Evolutionary conservation across 1,139 yeast genomes (phyloP), one percentile per base, ranked within the genome.

Genomic region (Taphrina communis): DNA sequence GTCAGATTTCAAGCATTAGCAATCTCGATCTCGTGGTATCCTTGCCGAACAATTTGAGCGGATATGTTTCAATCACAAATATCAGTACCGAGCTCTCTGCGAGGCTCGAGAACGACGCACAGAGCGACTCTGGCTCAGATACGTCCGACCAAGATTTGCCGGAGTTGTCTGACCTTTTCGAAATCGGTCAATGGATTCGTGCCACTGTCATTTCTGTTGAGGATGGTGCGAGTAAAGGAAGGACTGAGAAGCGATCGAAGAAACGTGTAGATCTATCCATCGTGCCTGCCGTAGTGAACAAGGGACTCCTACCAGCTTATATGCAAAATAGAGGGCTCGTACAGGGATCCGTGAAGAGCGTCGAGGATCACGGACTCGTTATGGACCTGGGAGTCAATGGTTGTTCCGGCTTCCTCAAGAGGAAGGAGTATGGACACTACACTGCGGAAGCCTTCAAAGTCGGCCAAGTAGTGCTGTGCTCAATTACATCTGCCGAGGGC

Each of bases 341-440:
- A 1, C 99, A 94, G 79, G 92, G 88, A 39, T 82, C 91, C 1
- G 86, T 94, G 19, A 83, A 82, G 70, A 88, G 96, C 66, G 80
- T 90, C 35, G 98, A 94, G 82, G 99, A 94, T 76, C 97, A 90
- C 76, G 99, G 99, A 78, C 83, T 87, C 17, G 85, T 90, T 70
- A 79, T 93, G 66, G 89, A 88, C 74, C 78, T 89, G 39, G 97
- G 97, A 35, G 80, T 82, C 67, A 78, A 81, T 14, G 80, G 78
- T 9, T 71, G 83, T 17, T 79, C 86, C 25, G 98, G 96, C 0
- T 94, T 94, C 78, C 82, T 94, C 70, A 85, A 96, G 1, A 87
- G 86, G 52, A 65, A 65, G 38, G 68, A 65, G 7, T 39, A 46
- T 25, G 65, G 65, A 17, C 39, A 48, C 35, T 42, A 6, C 31